Percentiles rank a stretch among this genome's conserved stretches.
Conservation (phyloP, 2,329 filamentous ascomycete genomes). For the Pochonia chlamydosporia region DNA sequence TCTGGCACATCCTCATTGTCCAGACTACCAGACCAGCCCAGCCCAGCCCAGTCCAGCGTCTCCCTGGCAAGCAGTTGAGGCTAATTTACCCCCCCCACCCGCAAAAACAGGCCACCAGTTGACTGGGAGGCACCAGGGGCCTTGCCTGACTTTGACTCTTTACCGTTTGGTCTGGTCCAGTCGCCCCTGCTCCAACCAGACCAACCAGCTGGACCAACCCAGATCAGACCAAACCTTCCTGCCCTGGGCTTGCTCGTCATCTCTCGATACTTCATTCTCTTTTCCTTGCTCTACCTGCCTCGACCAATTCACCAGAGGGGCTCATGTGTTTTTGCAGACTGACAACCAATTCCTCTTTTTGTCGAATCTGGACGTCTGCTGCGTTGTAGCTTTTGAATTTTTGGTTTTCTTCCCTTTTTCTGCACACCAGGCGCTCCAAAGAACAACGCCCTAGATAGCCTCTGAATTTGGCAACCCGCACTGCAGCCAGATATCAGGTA, state of each 20-base stretch:
- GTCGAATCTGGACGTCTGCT: too few relatives aligned
- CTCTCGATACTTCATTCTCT: slow-evolving; percentile 4
- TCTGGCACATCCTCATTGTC: too few relatives aligned
- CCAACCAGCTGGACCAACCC: too few relatives aligned
- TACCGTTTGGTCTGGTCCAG: too few relatives aligned
- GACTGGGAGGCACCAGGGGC: too few relatives aligned
- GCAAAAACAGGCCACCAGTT: slow-evolving; percentile 8
- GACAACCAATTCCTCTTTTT: too few relatives aligned
- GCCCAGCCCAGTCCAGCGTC: neutral
- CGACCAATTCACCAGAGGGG: neutral
- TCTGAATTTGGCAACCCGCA: neutral
- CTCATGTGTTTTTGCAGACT: neutral
- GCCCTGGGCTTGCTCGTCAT: slow-evolving; percentile 3
- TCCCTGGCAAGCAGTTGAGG: slow-evolving; percentile 1
- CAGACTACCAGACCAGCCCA: neutral
- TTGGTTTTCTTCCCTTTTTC: neutral
- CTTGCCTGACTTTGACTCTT: slow-evolving; percentile 1
- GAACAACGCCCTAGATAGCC: neutral
- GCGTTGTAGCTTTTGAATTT: too few relatives aligned
- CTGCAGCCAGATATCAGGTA: neutral
- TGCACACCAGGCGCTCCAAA: neutral
- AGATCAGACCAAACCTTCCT: too few relatives aligned
- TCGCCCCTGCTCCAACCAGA: neutral
- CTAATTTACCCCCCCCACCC: slow-evolving; percentile 5
- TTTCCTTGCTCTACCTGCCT: neutral